phyloP scores from a whole-genome alignment of 768 basidiomycete species.

The Pleurotus pulmonarius region DNA sequence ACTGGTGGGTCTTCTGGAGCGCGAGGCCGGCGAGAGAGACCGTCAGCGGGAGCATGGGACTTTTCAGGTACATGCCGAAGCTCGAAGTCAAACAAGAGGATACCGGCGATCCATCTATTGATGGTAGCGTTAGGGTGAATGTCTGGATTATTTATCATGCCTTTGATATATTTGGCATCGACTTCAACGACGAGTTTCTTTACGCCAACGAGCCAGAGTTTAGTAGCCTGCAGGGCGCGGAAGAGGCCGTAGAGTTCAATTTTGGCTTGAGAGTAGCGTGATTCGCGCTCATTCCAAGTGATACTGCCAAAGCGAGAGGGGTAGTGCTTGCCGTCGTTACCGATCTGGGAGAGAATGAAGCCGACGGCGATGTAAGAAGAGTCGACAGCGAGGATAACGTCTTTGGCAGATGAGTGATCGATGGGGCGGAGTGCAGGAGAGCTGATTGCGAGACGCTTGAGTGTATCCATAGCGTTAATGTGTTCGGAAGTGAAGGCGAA shows the following conservation, averaged over 20 bases:
- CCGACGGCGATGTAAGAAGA: conserved; percentile 31
- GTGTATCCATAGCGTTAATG: conserved; percentile 9
- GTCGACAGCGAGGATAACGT: conserved; percentile 33
- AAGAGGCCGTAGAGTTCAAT: conserved; percentile 29
- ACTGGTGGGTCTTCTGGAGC: neutral
- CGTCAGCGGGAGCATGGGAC: conserved; percentile 1
- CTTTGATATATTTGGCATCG: conserved; percentile 28
- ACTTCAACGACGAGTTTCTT: conserved; percentile 21
- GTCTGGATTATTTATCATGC: conserved; percentile 28
- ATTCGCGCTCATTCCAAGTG: conserved; percentile 28
- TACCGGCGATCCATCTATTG: conserved; percentile 1
- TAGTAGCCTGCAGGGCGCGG: conserved; percentile 13
- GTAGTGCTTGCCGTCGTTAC: conserved; percentile 14
- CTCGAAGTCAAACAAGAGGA: neutral
- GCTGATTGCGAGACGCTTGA: neutral
- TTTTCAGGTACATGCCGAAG: neutral
- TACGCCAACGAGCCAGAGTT: conserved; percentile 22
- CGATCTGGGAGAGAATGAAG: conserved; percentile 31
- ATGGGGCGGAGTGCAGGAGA: conserved; percentile 17
- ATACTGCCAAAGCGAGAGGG: conserved; percentile 35
- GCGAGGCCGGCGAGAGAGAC: conserved; percentile 3
- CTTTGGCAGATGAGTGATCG: conserved; percentile 14
- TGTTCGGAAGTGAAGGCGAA: conserved; percentile 16
- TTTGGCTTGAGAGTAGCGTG: conserved; percentile 28
- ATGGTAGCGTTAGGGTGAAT: conserved; percentile 23